A percentile compares a stretch with the other conserved stretches of the same genome.
Evolutionary conservation across 495 filamentous ascomycete genomes (phyloP).

Genomic region (Oleoguttula mirabilis): DNA sequence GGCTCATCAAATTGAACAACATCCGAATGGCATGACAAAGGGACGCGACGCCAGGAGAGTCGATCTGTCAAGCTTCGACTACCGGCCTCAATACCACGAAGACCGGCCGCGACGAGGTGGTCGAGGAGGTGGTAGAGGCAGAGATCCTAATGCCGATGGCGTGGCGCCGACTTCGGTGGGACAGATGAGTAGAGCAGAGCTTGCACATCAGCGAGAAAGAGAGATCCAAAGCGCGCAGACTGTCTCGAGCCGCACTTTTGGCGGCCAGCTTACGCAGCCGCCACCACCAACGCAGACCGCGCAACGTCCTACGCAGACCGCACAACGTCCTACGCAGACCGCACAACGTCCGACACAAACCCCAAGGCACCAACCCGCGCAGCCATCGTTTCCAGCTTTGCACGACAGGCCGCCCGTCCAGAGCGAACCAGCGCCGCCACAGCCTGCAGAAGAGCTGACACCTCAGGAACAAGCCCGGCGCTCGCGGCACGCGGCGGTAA

Average conservation of each 20-base stretch:
- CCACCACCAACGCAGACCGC: constrained; percentile 28
- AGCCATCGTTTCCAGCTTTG: constrained; percentile 8
- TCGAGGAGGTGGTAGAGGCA: constrained; percentile 47
- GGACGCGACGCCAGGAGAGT: constrained; percentile 77
- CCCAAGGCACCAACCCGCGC: constrained; percentile 16
- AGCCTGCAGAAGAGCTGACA: constrained; percentile 30
- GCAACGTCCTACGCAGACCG: constrained; percentile 31
- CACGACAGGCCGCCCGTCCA: background rate
- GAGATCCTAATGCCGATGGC: constrained; percentile 68
- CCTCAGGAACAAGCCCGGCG: constrained; percentile 70
- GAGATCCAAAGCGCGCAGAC: constrained; percentile 81
- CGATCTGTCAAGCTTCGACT: constrained; percentile 76
- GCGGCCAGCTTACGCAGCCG: constrained; percentile 57
- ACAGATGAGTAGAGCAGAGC: constrained; percentile 70
- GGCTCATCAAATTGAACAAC: constrained; percentile 65
- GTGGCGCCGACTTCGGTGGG: constrained; percentile 68
- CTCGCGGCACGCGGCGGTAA: constrained; percentile 64
- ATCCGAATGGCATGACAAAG: constrained; percentile 68
- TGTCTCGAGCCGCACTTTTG: constrained; percentile 63
- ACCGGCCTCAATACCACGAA: constrained; percentile 57
- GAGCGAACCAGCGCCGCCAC: constrained; percentile 8
- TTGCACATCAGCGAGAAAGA: constrained; percentile 87
- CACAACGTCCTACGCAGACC: constrained; percentile 31
- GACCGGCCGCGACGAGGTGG: constrained; percentile 41
- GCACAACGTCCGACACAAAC: constrained; percentile 30